Evolutionary conservation across 2,329 filamentous ascomycete genomes (phyloP), one percentile per base, ranked within the genome.

Genomic region (Drechslera avenae): DNA sequence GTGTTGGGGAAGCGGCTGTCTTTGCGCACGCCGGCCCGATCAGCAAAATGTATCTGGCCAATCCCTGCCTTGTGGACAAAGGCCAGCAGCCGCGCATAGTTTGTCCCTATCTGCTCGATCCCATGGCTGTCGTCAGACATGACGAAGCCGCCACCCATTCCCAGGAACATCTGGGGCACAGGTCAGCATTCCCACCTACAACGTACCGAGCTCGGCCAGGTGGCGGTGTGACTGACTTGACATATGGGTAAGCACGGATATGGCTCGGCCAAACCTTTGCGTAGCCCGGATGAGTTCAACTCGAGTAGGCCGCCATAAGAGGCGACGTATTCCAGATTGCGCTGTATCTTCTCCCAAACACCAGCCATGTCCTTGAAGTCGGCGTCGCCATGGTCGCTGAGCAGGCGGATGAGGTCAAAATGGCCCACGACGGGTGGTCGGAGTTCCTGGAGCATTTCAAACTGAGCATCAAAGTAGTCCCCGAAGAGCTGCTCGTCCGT

Each of bases 111-210:
- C 69, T 99, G 93, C 2, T 83, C 88, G 51, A 91, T 83, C 32
- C 90, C 90, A 76, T 99, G 94, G 72, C 91, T 96, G 75, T 99
- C 94, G 72, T 99, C 94, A 5, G 90, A 96, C 63, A 99, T 81
- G 45, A 91, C 95, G 74, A 97, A 96, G 53, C 83, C 84, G 18
- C 94, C 92, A 18, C 87, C 87, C 64, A 90, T 80, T 6, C 75
- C 75, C 46, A 91, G 68, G 78, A 91, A 96, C 69, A 85, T 84
- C 87, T 89, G 55, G 10, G 39, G 30, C 39, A 46, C 44, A 56
- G 42, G 48, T 71, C 46, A 70, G 59, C 52, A 40, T 37, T 7
- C 31, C 18, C 26, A 12, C 2, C 26, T 28, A 28, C 10, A 28
- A 28, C 50, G 41, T 16, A 41, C 46, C 49, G 23, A 35, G 46